Evolutionary conservation across 257 asterid genomes (phyloP).

Genomic region (Solanum tarijense): DNA sequence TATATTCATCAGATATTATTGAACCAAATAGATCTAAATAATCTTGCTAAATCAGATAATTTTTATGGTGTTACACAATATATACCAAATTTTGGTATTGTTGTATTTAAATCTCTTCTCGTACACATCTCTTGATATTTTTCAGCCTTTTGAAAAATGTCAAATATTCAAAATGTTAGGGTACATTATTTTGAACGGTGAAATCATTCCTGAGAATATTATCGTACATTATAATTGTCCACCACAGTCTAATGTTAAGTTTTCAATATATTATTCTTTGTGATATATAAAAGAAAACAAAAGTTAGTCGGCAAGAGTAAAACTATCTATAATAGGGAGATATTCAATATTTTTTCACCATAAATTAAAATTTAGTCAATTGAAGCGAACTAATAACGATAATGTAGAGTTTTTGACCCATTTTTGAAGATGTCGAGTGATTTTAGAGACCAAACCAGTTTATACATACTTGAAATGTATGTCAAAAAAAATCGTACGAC

Average conservation of each 20-base stretch:
- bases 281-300: not conserved
- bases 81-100: too few species aligned
- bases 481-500: not conserved
- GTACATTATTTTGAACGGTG: not conserved
- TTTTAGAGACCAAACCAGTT: not conserved
- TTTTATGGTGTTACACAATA: too few species aligned
- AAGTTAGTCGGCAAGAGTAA: not conserved
- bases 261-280: too few species aligned
- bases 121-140: not conserved
- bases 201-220: not conserved
- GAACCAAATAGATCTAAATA: too few species aligned
- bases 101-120: not conserved
- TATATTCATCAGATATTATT: too few species aligned
- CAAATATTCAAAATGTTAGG: not conserved
- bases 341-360: not conserved
- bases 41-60: too few species aligned
- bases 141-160: not conserved
- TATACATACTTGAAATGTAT: not conserved
- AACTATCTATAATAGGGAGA: not conserved
- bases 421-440: not conserved
- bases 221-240: not conserved
- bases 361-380: not conserved
- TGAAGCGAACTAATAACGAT: not conserved
- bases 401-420: not conserved
- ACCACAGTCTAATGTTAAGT: too few species aligned